Evolutionary conservation across 192 early-diverging fungal genomes (phyloP).

Genomic region (Fimicolochytrium jonesii): DNA sequence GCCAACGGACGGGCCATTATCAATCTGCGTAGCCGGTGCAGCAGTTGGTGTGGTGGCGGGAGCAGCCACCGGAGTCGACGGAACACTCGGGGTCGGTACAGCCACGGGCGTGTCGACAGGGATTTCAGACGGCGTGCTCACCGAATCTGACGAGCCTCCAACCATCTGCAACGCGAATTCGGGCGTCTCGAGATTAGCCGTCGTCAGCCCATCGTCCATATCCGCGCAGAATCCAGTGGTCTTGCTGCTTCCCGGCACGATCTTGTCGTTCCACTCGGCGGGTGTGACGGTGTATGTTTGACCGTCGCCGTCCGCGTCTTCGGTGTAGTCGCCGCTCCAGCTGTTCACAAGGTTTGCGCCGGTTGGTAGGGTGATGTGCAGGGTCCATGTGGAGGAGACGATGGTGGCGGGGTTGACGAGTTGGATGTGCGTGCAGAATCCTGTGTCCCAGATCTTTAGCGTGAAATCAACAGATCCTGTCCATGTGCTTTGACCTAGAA

Average conservation of each 20-base stretch:
- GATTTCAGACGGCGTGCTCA: too few relatives aligned
- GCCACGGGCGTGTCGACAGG: neutral
- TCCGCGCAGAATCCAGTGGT: conserved; percentile 19
- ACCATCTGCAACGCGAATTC: neutral
- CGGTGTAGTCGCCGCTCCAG: conserved; percentile 14
- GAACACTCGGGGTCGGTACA: neutral
- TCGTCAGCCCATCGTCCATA: neutral
- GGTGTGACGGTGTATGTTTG: conserved; percentile 2
- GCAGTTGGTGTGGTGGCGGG: neutral
- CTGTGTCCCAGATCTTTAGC: conserved; percentile 20
- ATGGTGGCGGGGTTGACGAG: conserved; percentile 12
- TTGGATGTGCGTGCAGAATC: conserved; percentile 17
- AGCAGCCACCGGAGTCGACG: neutral
- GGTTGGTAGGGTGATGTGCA: neutral
- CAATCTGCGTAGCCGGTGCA: neutral
- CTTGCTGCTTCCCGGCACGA: conserved; percentile 17
- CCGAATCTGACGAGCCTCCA: too few relatives aligned
- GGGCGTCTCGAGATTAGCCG: neutral
- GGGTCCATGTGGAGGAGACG: neutral
- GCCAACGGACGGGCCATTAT: neutral
- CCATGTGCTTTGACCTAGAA: conserved; percentile 9
- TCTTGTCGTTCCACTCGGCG: conserved; percentile 8
- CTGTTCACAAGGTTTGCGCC: neutral
- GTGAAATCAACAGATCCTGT: conserved; percentile 17
- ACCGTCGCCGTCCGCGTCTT: neutral